A percentile compares a stretch with the other conserved stretches of the same genome.
phyloP scores from a whole-genome alignment of 2,329 filamentous ascomycete genomes.

The Aspergillus sp. region DNA sequence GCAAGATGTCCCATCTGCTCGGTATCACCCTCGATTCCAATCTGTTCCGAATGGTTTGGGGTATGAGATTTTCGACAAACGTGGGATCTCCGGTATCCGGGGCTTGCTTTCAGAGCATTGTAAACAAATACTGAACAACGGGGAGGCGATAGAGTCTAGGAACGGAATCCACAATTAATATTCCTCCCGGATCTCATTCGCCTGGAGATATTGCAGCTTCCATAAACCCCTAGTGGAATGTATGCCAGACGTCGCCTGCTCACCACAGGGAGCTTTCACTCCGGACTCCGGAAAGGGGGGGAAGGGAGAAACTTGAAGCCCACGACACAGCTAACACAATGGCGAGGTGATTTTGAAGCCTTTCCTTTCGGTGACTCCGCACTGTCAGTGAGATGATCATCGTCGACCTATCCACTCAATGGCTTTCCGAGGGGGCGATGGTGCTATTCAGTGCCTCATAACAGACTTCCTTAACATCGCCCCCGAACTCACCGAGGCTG shows the following conservation, averaged over 20 bases:
- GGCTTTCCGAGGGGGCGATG: too few relatives aligned
- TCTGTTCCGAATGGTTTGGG: slow-evolving; percentile 19
- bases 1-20: not conserved
- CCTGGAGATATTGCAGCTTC: slow-evolving; percentile 52
- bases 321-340: slow-evolving; percentile 26
- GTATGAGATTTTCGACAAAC: slow-evolving; percentile 21
- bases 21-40: slow-evolving; percentile 7
- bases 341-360: too few relatives aligned
- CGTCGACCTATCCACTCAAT: too few relatives aligned
- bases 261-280: slow-evolving; percentile 21
- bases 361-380: too few relatives aligned
- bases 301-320: slow-evolving; percentile 45
- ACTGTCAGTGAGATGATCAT: too few relatives aligned
- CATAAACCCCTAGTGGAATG: slow-evolving; percentile 39
- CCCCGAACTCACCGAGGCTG: too few relatives aligned
- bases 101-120: slow-evolving; percentile 37
- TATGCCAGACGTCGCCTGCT: slow-evolving; percentile 26
- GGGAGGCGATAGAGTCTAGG: slow-evolving; percentile 10
- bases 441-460: too few relatives aligned
- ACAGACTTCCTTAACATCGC: too few relatives aligned
- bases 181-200: slow-evolving; percentile 15
- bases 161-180: slow-evolving; percentile 9
- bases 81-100: slow-evolving; percentile 39
- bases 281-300: too few relatives aligned
- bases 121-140: slow-evolving; percentile 20